A percentile compares a stretch with the other conserved stretches of the same genome.
Evolutionary conservation across 2,329 filamentous ascomycete species (phyloP).

Genomic region (Alternaria metachromatica): DNA sequence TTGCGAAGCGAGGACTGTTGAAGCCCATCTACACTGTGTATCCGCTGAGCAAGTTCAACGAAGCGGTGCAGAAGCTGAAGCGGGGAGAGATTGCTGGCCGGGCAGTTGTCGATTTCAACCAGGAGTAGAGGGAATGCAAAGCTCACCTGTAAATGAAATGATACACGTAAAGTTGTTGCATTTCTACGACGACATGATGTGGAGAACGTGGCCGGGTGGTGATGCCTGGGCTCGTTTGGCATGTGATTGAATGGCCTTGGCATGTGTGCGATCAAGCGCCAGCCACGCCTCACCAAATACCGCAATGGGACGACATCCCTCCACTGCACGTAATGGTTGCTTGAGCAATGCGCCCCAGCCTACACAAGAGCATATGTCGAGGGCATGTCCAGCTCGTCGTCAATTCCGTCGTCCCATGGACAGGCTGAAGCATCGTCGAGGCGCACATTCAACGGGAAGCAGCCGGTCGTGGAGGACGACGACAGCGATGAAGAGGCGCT

Average conservation of each 20-base stretch:
- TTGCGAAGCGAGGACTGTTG: constrained; percentile 58
- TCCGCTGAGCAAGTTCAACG: constrained; percentile 55
- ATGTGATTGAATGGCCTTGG: constrained; percentile 2
- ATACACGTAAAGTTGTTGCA: background rate
- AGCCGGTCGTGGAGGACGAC: constrained; percentile 48
- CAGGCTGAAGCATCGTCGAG: constrained; percentile 56
- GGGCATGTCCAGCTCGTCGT: constrained; percentile 50
- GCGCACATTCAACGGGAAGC: constrained; percentile 45
- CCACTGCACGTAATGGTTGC: constrained; percentile 24
- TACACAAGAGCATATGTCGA: constrained; percentile 35
- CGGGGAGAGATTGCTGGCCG: constrained; percentile 60
- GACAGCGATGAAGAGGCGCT: constrained; percentile 57
- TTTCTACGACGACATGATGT: background rate
- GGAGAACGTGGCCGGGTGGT: background rate
- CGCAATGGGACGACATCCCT: background rate
- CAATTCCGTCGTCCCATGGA: constrained; percentile 41
- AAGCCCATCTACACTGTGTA: constrained; percentile 59
- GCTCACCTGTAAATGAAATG: background rate
- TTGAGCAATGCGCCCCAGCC: constrained; percentile 36
- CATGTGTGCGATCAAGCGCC: constrained; percentile 21
- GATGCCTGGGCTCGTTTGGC: background rate
- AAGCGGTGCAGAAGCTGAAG: constrained; percentile 59
- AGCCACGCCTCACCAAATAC: constrained; percentile 20
- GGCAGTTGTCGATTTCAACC: constrained; percentile 62
- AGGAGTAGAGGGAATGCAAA: constrained; percentile 25